phyloP scores from a whole-genome alignment of 345 rosid genomes.

The Camelina laxa region DNA sequence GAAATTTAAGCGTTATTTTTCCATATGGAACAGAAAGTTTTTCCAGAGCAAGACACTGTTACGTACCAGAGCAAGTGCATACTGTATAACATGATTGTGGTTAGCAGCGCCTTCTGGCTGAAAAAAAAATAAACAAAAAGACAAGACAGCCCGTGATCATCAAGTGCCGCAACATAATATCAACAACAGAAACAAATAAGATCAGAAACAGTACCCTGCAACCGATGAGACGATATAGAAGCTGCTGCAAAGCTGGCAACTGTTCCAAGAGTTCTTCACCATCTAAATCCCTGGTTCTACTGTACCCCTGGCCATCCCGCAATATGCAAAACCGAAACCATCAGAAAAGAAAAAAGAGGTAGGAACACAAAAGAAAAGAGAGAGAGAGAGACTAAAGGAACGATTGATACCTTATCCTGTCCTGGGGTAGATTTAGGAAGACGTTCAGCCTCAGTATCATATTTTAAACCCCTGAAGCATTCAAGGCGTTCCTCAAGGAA shows the following conservation, averaged over 20 bases:
- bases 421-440: slow-evolving; percentile 83
- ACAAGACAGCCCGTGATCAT: slow-evolving; percentile 27
- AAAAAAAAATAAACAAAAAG: slow-evolving; percentile 26
- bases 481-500: slow-evolving; percentile 95
- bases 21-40: slow-evolving; percentile 7
- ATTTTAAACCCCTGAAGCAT: slow-evolving; percentile 85
- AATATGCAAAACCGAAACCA: too few relatives aligned
- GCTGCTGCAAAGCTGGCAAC: slow-evolving; percentile 84
- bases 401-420: slow-evolving; percentile 70
- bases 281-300: too few relatives aligned
- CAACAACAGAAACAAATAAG: neutral
- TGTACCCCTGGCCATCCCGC: too few relatives aligned
- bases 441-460: slow-evolving; percentile 95
- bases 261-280: too few relatives aligned
- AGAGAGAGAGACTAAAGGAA: slow-evolving; percentile 23
- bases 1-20: neutral
- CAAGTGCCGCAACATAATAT: slow-evolving; percentile 11
- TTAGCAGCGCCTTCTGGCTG: slow-evolving; percentile 99
- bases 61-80: slow-evolving; percentile 92
- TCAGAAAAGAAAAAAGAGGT: neutral
- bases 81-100: slow-evolving; percentile 86
- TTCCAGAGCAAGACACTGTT: neutral
- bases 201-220: slow-evolving; percentile 67
- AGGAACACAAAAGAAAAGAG: neutral
- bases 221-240: slow-evolving; percentile 89